Base-by-base conservation (phyloP, 495 filamentous ascomycete genomes). In the Saxophila tyrrhenica region DNA sequence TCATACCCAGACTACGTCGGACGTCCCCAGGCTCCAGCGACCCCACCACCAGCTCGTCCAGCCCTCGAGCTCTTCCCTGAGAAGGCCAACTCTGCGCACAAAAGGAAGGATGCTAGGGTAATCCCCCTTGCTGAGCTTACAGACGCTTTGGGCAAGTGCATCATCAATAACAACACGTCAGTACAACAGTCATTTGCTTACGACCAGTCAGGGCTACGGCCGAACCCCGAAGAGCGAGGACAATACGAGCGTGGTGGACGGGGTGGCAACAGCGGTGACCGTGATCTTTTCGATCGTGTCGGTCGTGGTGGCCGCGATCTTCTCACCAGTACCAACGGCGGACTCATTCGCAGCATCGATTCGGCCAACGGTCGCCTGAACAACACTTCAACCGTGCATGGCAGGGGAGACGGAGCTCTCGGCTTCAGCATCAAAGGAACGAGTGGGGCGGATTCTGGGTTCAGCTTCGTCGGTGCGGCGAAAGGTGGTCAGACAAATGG, bases 71-170 rank as follows among this genome's bases (percentile, higher is more conserved):
- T 89, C 3, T 85, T 91, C 65, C 84, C 85, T 0, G 72, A 72
- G 50, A 82, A 78, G 56, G 68, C 72, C 8, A 64, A 57, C 23
- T 78, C 73, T 54, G 78, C 79, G 56, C 83, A 86, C 59, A 81
- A 82, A 35, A 75, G 82, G 0, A 78, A 78, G 25, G 78, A 78
- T 59, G 82, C 83, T 0, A 77, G 80, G 35, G 84, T 87, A 65
- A 75, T 74, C 23, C 43, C 38, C 43, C 73, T 78, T 3, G 80
- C 84, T 60, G 78, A 83, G 58, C 77, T 79, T 0, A 51, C 52
- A 8, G 48, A 60, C 22, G 55, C 52, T 5, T 47, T 63, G 39
- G 50, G 54, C 50, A 43, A 42, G 45, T 54, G 56, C 44, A 32
- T 46, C 51, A 24, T 63, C 20, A 39, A n/a, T n/a, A 19, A 5